Percentiles rank a stretch among this genome's conserved stretches.
Evolutionary conservation across 1,139 yeast species (phyloP).

Genomic region (Hyphopichia fennica): DNA sequence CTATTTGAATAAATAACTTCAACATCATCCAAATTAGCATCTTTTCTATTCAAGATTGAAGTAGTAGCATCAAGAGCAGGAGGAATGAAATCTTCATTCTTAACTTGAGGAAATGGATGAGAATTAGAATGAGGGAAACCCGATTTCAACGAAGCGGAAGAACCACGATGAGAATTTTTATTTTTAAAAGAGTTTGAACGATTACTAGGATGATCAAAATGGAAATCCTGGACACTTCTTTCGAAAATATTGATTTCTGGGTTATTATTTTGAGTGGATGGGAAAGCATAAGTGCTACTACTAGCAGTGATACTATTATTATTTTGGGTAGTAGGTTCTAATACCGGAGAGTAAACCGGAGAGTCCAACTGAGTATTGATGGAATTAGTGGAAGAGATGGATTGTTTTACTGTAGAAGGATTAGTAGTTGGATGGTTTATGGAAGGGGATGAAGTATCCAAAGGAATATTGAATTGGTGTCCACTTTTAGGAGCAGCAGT

Average conservation of each 20-base stretch:
- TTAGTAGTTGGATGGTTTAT: not conserved
- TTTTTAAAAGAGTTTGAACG: slow-evolving; percentile 1
- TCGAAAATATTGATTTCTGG: slow-evolving; percentile 46
- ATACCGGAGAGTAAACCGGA: not conserved
- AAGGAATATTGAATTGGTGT: not conserved
- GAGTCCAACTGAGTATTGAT: slow-evolving; percentile 1
- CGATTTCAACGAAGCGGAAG: slow-evolving; percentile 6
- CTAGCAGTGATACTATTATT: not conserved
- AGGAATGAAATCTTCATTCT: slow-evolving; percentile 67
- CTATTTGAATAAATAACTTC: slow-evolving; percentile 67
- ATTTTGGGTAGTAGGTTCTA: not conserved
- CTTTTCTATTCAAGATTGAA: slow-evolving; percentile 55
- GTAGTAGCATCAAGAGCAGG: slow-evolving; percentile 84
- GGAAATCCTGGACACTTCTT: slow-evolving; percentile 37
- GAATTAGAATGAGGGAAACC: not conserved
- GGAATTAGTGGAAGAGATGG: not conserved
- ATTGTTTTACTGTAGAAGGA: not conserved
- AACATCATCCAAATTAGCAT: slow-evolving; percentile 61
- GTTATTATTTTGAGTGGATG: no score
- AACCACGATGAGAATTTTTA: slow-evolving; percentile 10
- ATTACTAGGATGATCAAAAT: slow-evolving; percentile 3
- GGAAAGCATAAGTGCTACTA: no score
- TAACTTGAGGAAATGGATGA: slow-evolving; percentile 28
- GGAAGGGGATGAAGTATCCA: not conserved
- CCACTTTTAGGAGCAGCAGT: not conserved